Percentiles rank a stretch among this genome's conserved stretches.
These are phyloP conservation scores for Lanmaoa pseudosensibilis DNA, from an alignment of 768 basidiomycete genomes.

Conservation along the genomic window DNA sequence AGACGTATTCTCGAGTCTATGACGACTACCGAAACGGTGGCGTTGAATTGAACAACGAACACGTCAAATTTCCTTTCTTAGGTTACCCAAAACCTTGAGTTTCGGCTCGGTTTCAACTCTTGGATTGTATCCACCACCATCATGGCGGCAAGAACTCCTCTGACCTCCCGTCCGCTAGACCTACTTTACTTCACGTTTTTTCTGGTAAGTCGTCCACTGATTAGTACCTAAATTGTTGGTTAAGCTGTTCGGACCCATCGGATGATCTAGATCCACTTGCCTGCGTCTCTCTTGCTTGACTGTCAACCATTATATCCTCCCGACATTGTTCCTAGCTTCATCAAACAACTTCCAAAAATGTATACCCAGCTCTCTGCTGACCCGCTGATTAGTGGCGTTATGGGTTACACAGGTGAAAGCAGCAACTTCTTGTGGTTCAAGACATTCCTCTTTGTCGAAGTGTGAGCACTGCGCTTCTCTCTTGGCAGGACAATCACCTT, in stretches of 20 bases:
- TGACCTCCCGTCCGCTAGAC: slow-evolving; percentile 61
- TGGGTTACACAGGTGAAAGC: slow-evolving; percentile 41
- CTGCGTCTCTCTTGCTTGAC: slow-evolving; percentile 69
- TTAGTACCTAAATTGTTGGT: background rate
- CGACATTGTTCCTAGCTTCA: slow-evolving; percentile 45
- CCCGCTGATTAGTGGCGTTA: slow-evolving; percentile 57
- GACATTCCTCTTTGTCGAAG: slow-evolving; percentile 60
- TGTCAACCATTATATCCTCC: slow-evolving; percentile 65
- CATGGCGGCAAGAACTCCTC: slow-evolving; percentile 32
- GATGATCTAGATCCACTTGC: slow-evolving; percentile 57
- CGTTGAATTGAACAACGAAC: no score
- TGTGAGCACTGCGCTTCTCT: slow-evolving; percentile 38
- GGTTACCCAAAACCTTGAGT: background rate
- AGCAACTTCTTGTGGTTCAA: slow-evolving; percentile 58
- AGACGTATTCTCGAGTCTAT: no score
- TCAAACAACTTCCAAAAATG: slow-evolving; percentile 45
- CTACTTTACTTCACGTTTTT: slow-evolving; percentile 73
- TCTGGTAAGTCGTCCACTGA: slow-evolving; percentile 40
- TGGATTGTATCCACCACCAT: background rate
- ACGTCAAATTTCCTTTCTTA: background rate
- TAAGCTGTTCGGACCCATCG: background rate
- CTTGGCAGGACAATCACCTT: background rate
- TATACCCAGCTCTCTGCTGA: slow-evolving; percentile 65
- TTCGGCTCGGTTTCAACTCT: background rate
- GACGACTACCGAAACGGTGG: no score